A percentile compares a stretch with the other conserved stretches of the same genome.
These are phyloP conservation scores for Fusarium circinatum DNA, from an alignment of 2,329 filamentous ascomycete genomes.

Conservation along the genomic window DNA sequence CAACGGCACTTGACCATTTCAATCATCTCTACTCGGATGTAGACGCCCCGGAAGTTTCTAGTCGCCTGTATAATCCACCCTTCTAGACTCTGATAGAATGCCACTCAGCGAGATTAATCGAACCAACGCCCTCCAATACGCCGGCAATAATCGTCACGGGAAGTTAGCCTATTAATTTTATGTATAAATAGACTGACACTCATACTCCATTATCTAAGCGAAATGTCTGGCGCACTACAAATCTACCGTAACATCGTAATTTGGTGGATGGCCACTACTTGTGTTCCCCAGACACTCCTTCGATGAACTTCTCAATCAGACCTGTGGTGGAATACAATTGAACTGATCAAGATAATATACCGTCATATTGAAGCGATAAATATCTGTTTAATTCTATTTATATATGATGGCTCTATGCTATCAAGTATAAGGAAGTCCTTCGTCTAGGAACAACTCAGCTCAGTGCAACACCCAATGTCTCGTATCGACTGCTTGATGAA, in stretches of 20 bases:
- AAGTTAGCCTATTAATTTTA: neutral
- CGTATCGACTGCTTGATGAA: neutral
- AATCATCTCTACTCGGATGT: no score
- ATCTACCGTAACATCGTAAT: neutral
- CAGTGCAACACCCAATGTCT: neutral
- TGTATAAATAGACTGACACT: neutral
- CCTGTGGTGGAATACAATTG: no score
- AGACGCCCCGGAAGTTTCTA: neutral
- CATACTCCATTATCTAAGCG: neutral
- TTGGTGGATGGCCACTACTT: neutral
- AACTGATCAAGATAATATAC: neutral
- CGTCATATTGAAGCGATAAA: neutral
- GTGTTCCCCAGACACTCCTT: neutral
- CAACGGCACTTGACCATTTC: fast-evolving
- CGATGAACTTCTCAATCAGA: neutral
- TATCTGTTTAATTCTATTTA: neutral
- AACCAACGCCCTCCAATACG: neutral
- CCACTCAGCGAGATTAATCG: neutral
- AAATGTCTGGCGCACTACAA: neutral
- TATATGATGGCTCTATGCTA: neutral
- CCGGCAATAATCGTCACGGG: neutral
- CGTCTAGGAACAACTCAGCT: neutral
- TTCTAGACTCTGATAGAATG: neutral
- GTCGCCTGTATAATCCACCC: neutral
- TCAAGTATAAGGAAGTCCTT: neutral